Base-by-base conservation (phyloP, 495 filamentous ascomycete genomes). In the Penicillium cataractarum region DNA sequence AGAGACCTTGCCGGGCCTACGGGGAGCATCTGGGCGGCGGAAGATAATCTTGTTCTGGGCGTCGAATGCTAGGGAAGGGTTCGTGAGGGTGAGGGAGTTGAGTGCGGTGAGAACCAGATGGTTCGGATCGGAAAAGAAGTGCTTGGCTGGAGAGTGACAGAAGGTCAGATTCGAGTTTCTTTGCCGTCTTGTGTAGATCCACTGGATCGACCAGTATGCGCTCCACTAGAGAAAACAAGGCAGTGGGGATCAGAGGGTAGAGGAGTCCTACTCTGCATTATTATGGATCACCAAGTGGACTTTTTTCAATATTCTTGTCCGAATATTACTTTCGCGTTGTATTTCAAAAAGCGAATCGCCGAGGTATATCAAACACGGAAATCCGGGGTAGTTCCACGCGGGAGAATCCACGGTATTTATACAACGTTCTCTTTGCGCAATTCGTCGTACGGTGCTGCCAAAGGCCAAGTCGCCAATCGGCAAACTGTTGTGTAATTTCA, bases 51-150 rank as follows among this genome's bases (percentile, higher is more conserved):
- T 99, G 78, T 97, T 92, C 39, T 84, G 77, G 49, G 72, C 69
- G 73, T 99, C 95, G 66, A 93, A 83, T 42, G 90, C 87, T 19
- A 96, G 79, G 61, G 89, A 88, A 8, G 95, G 95, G 76, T 99
- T 98, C 50, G 90, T 92, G 54, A 92, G 77, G 22, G 92, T 92
- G 35, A 91, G 78, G 53, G 91, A 86, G 62, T 87, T 82, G 24
- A 99, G 87, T 19, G 93, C 90, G 15, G 87, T 82, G 64, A 87
- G 82, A 67, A 99, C 92, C 58, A 97, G 85, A 65, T 90, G 82
- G 58, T 83, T 86, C 26, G 95, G 90, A 75, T 96, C 90, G 68
- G 90, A 87, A 81, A 97, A 86, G 83, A 97, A 99, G 79, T 99
- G 95, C 78, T 96, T 96, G 65, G 88, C 79, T 82, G 60, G 6